Base-by-base conservation (phyloP, 208 protist species). In the Leptomonas seymouri region DNA sequence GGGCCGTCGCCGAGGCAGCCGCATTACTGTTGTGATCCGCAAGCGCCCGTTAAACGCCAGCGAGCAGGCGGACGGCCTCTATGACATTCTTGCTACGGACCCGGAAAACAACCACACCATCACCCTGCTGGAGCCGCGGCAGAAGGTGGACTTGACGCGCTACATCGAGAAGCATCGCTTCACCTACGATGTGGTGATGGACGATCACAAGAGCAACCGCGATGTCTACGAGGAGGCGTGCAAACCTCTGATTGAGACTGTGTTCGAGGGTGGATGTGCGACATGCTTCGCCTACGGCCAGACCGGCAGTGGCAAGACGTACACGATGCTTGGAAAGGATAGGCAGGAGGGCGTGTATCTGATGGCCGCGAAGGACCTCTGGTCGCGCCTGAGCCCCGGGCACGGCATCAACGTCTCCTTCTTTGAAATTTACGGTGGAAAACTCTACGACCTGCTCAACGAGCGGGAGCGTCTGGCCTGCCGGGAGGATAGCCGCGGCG, bases 141-240 rank as follows among this genome's bases (percentile, higher is more conserved):
- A 97, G 50, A 97, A 98, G 74, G 91, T 99, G 49, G 98, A 99
- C 81, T 72, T 99, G 23, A 97, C 90, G 21, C 97, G 97, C 60
- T 99, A 98, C 78, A 98, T 96, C 62, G 96, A 99, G 56, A 96
- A 96, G 76, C 98, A 99, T 64, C 87, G 91, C 41, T 99, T 99
- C 75, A 86, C 85, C 27, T 99, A 98, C 73, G 98, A 99, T 75
- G 80, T 97, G 28, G 97, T 98, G 23, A 93, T 99, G 57, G 93
- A 97, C 57, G 93, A 98, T 62, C 82, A 67, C 46, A 82, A 93
- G 57, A 90, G 67, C 72, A 99, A 99, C 74, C 76, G 78, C 44
- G 87, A 93, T 64, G 93, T 98, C 8, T 98, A 97, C 78, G 81
- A 92, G 61, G 64, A 93, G 30, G 83, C 97, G 15, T 97, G 88